Evolutionary conservation across 495 filamentous ascomycete species (phyloP).

Genomic region (Annulohypoxylon moriforme): DNA sequence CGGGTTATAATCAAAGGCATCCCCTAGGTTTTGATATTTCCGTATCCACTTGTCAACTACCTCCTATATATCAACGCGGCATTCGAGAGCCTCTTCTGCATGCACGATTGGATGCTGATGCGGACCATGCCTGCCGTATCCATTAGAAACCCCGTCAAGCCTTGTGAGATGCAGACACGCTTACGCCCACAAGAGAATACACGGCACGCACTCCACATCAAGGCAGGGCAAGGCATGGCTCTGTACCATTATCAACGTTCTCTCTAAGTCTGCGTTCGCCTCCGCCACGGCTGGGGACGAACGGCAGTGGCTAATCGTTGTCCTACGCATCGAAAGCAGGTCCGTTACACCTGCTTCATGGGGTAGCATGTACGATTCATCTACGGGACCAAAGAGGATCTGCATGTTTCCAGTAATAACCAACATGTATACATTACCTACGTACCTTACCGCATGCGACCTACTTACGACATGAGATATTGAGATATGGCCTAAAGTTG

Average conservation of each 20-base stretch:
- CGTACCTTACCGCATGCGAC: constrained; percentile 14
- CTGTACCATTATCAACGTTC: constrained; percentile 28
- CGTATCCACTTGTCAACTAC: constrained; percentile 12
- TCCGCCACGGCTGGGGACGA: constrained; percentile 20
- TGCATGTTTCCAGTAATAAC: constrained; percentile 18
- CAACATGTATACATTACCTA: constrained; percentile 13
- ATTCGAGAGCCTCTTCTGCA: constrained; percentile 38
- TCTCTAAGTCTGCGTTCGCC: constrained; percentile 13
- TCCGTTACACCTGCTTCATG: constrained; percentile 43
- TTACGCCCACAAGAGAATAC: constrained; percentile 19
- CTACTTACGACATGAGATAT: constrained; percentile 13
- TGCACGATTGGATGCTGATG: constrained; percentile 43
- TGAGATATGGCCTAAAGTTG: constrained; percentile 18
- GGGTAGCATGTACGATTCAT: constrained; percentile 38
- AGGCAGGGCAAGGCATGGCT: constrained; percentile 11
- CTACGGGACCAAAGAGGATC: constrained; percentile 21
- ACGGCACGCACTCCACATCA: constrained; percentile 27
- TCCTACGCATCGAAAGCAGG: constrained; percentile 40
- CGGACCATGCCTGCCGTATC: constrained; percentile 26
- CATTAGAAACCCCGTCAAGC: constrained; percentile 24
- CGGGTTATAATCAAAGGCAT: constrained; percentile 16
- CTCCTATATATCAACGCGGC: constrained; percentile 9
- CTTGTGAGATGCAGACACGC: constrained; percentile 37
- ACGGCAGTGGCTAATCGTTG: constrained; percentile 40
- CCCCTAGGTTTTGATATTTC: constrained; percentile 18